Evolutionary conservation across 2,329 filamentous ascomycete species (phyloP).

Genomic region (Tolypocladium cylindrosporum): DNA sequence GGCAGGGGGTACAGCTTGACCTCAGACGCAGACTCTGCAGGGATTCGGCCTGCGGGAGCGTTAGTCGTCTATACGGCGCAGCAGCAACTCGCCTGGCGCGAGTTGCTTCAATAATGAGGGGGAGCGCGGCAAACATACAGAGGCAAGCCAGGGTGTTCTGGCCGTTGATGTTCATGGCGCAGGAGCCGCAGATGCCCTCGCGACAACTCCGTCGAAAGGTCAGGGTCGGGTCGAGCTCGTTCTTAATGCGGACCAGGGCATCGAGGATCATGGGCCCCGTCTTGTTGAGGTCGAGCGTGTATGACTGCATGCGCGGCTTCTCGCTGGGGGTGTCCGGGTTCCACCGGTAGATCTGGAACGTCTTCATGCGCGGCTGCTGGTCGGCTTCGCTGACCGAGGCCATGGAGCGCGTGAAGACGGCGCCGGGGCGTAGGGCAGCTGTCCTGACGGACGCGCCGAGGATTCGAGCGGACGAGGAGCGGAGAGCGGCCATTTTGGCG

Average conservation of each 20-base stretch:
- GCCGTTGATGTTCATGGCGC: constrained; percentile 99
- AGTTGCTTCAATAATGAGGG: not conserved
- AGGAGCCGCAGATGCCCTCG: constrained; percentile 97
- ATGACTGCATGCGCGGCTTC: constrained; percentile 93
- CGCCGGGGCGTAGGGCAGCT: constrained; percentile 25
- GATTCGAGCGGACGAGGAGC: constrained; percentile 44
- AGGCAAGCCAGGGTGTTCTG: constrained; percentile 96
- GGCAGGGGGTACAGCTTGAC: constrained; percentile 95
- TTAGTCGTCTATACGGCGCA: constrained; percentile 11
- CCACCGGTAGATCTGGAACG: constrained; percentile 98
- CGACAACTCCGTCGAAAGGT: constrained; percentile 94
- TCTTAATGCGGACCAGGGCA: constrained; percentile 96
- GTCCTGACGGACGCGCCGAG: constrained; percentile 34
- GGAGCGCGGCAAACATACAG: constrained; percentile 52
- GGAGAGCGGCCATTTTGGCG: constrained; percentile 47
- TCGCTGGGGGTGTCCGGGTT: constrained; percentile 84
- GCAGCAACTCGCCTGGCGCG: not conserved
- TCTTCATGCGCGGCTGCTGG: constrained; percentile 64
- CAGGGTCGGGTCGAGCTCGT: constrained; percentile 91
- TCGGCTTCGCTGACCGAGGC: constrained; percentile 48
- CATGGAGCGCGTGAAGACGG: constrained; percentile 40
- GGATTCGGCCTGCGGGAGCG: constrained; percentile 68
- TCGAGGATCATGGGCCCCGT: constrained; percentile 98
- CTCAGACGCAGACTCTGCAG: constrained; percentile 68
- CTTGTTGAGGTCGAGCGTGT: constrained; percentile 95